These are phyloP conservation scores for Ceratocystis alfenasii DNA, from an alignment of 2,329 filamentous ascomycete species.

Conservation along the genomic window DNA sequence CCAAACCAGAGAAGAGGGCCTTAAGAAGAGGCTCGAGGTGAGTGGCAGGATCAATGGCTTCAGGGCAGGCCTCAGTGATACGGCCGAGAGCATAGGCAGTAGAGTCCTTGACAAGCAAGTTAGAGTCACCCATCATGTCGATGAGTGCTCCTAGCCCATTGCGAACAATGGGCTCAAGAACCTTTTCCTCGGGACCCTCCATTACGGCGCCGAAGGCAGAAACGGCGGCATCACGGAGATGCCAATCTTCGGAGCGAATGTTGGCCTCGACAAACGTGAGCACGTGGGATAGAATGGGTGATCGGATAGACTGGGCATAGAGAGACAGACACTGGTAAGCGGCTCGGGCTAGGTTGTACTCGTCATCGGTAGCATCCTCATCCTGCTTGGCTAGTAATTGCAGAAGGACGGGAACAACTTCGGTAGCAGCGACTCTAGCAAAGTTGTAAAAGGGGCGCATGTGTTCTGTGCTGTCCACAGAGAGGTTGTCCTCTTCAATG, in stretches of 20 bases:
- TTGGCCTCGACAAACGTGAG: conserved; percentile 85
- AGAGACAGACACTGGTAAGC: conserved; percentile 94
- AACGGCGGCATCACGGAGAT: conserved; percentile 84
- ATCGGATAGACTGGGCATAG: conserved; percentile 82
- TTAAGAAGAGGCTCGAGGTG: conserved; percentile 78
- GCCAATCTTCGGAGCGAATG: conserved; percentile 85
- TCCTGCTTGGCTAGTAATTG: conserved; percentile 90
- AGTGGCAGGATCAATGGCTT: conserved; percentile 72
- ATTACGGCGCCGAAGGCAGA: conserved; percentile 97
- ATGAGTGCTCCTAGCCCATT: conserved; percentile 88
- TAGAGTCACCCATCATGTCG: conserved; percentile 78
- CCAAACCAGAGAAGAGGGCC: conserved; percentile 78
- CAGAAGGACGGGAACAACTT: conserved; percentile 87
- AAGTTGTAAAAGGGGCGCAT: conserved; percentile 94
- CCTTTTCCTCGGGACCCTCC: conserved; percentile 90
- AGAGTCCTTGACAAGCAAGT: conserved; percentile 86
- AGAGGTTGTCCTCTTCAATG: conserved; percentile 84
- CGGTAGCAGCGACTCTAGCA: conserved; percentile 77
- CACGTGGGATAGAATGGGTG: conserved; percentile 72
- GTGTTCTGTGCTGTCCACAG: conserved; percentile 64
- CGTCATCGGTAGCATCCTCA: conserved; percentile 89
- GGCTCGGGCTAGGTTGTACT: conserved; percentile 92
- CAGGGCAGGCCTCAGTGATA: conserved; percentile 86
- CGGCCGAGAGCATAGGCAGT: conserved; percentile 91
- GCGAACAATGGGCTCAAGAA: conserved; percentile 87